Conservation (phyloP, 495 filamentous ascomycete genomes). For the Lasiosphaeriaceae sp. region DNA sequence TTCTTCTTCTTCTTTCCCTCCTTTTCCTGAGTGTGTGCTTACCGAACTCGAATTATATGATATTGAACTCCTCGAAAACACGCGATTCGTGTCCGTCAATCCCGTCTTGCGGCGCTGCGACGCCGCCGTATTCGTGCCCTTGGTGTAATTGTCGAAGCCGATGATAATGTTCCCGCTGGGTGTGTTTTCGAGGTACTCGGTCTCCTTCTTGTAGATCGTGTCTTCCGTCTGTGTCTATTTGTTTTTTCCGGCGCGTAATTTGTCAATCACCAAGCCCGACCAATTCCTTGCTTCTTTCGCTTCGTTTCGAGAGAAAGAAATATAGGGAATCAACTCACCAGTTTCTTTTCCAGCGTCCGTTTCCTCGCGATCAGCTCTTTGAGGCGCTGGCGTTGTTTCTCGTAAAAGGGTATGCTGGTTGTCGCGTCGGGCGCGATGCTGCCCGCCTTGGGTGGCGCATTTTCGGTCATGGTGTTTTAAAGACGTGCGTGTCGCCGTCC, state of each 20-base stretch:
- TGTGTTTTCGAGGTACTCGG: slow-evolving; percentile 86
- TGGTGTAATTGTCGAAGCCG: slow-evolving; percentile 97
- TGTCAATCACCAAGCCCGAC: not conserved
- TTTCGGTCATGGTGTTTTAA: slow-evolving; percentile 50
- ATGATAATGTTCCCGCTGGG: slow-evolving; percentile 91
- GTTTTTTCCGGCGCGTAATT: not conserved
- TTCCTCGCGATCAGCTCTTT: slow-evolving; percentile 45
- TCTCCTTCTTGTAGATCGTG: slow-evolving; percentile 77
- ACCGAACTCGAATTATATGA: slow-evolving; percentile 48
- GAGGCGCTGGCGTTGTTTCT: slow-evolving; percentile 46
- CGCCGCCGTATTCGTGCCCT: slow-evolving; percentile 55
- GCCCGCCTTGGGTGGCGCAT: slow-evolving; percentile 30
- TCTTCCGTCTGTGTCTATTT: slow-evolving; percentile 57
- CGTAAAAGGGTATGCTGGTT: slow-evolving; percentile 46
- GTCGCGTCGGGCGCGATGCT: slow-evolving; percentile 30
- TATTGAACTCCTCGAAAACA: slow-evolving; percentile 59
- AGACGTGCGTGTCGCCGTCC: not conserved
- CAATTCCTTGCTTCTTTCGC: not conserved
- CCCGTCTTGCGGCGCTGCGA: slow-evolving; percentile 49
- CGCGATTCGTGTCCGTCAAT: slow-evolving; percentile 48
- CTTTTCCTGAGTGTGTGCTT: slow-evolving; percentile 12
- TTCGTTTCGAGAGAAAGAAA: not conserved
- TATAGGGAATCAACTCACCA: slow-evolving; percentile 28
- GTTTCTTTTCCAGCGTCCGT: slow-evolving; percentile 39
- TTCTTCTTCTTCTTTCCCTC: not conserved